phyloP scores from a whole-genome alignment of 352 stramenopile species.

The Aphanomyces invadans region DNA sequence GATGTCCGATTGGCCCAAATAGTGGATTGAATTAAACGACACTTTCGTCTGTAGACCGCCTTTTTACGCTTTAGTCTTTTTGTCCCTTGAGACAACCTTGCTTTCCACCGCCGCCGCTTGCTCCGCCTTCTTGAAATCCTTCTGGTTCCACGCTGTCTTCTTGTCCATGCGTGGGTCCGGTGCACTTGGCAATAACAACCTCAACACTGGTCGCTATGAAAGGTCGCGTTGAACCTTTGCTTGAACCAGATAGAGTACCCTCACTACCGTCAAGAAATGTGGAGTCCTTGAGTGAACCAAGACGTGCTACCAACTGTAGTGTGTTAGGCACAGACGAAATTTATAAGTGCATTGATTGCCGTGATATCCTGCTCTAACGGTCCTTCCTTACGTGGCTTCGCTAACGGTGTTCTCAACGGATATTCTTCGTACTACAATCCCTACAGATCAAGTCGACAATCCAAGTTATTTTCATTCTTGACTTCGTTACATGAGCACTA shows the following conservation, averaged over 20 bases:
- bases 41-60: not conserved
- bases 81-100: not conserved
- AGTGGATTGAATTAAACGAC: not conserved
- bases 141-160: not conserved
- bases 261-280: not conserved
- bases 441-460: too few relatives aligned
- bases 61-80: not conserved
- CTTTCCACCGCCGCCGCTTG: not conserved
- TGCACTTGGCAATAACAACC: not conserved
- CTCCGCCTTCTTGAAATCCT: not conserved
- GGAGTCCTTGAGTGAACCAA: too few relatives aligned
- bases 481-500: too few relatives aligned
- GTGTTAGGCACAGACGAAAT: too few relatives aligned
- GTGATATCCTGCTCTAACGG: too few relatives aligned
- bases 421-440: too few relatives aligned
- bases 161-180: not conserved
- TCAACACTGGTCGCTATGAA: not conserved
- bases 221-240: not conserved
- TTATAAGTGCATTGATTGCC: too few relatives aligned
- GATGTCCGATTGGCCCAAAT: not conserved
- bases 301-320: too few relatives aligned
- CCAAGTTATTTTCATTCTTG: too few relatives aligned
- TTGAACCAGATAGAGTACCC: not conserved
- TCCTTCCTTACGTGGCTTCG: too few relatives aligned
- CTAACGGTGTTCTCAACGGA: too few relatives aligned